phyloP scores from a whole-genome alignment of 2,329 filamentous ascomycete genomes.

The Stenocarpella maydis region DNA sequence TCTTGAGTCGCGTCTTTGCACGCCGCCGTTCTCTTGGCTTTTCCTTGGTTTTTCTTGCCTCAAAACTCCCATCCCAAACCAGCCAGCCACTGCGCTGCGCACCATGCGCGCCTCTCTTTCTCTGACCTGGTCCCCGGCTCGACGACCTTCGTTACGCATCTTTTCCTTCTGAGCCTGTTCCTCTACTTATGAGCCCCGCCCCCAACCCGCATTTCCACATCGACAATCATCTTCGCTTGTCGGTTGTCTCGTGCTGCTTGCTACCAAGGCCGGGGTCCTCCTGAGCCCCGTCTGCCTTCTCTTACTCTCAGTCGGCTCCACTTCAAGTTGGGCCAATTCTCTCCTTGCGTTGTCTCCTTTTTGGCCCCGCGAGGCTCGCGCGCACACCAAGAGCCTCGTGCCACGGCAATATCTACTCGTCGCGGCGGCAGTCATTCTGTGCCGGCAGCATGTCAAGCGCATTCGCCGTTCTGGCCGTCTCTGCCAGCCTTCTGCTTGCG shows the following conservation, averaged over 20 bases:
- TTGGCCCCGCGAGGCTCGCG: background rate
- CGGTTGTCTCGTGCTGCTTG: conserved; percentile 5
- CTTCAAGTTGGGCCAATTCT: background rate
- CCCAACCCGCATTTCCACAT: conserved; percentile 1
- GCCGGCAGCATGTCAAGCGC: conserved; percentile 12
- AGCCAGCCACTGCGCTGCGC: background rate
- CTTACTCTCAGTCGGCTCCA: background rate
- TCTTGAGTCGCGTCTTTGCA: conserved; percentile 6
- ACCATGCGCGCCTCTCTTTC: background rate
- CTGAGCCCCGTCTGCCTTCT: conserved; percentile 5
- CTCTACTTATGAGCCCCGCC: conserved; percentile 11
- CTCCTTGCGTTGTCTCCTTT: background rate
- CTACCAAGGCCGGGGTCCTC: background rate
- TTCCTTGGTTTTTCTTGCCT: conserved; percentile 23
- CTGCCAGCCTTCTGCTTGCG: conserved; percentile 39
- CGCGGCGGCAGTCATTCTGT: background rate
- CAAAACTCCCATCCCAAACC: background rate
- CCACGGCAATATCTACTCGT: background rate
- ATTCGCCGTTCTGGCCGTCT: conserved; percentile 28
- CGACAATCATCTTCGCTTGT: background rate
- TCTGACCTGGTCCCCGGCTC: background rate
- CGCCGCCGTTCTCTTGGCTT: conserved; percentile 7
- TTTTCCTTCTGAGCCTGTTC: background rate
- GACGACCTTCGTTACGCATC: conserved; percentile 3
- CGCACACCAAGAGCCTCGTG: conserved; percentile 1